phyloP scores from a whole-genome alignment of 2,329 filamentous ascomycete genomes.

The Diaporthe citrichinensis region DNA sequence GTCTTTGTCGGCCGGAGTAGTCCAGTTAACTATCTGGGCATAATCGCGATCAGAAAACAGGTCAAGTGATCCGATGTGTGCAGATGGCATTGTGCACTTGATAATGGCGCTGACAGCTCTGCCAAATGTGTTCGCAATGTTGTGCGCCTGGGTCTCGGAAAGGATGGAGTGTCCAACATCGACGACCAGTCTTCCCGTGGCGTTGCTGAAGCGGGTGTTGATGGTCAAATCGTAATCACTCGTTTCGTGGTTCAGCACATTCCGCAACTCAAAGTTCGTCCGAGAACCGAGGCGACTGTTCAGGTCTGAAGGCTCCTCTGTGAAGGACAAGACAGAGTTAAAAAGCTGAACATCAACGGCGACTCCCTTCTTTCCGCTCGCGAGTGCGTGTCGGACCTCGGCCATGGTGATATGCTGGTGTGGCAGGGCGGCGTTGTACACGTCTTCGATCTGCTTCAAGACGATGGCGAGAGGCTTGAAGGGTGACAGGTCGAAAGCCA shows the following conservation, averaged over 20 bases:
- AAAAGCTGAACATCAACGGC: slow-evolving; percentile 55
- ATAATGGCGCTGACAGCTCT: slow-evolving; percentile 64
- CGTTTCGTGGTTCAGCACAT: slow-evolving; percentile 57
- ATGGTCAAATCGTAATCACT: slow-evolving; percentile 64
- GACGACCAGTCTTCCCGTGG: slow-evolving; percentile 56
- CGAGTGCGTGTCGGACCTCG: slow-evolving; percentile 63
- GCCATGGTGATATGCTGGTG: slow-evolving; percentile 62
- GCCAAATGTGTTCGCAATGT: slow-evolving; percentile 67
- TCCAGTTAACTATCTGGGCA: slow-evolving; percentile 67
- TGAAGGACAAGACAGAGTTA: slow-evolving; percentile 66
- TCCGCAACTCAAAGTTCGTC: slow-evolving; percentile 50
- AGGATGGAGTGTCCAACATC: slow-evolving; percentile 62
- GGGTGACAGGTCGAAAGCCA: slow-evolving; percentile 51
- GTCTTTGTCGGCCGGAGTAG: slow-evolving; percentile 57
- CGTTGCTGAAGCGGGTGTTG: slow-evolving; percentile 56
- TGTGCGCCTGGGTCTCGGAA: slow-evolving; percentile 58
- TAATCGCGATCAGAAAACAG: slow-evolving; percentile 70
- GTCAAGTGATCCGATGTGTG: slow-evolving; percentile 59
- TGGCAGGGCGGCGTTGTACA: slow-evolving; percentile 49
- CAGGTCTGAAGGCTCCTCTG: slow-evolving; percentile 55
- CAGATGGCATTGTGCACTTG: slow-evolving; percentile 44
- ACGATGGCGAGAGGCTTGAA: slow-evolving; percentile 51
- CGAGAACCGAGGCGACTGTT: slow-evolving; percentile 52
- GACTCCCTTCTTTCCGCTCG: slow-evolving; percentile 53
- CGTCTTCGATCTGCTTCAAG: slow-evolving; percentile 52